Percentiles rank a stretch among this genome's conserved stretches.
phyloP scores from a whole-genome alignment of 352 stramenopile species.

The Phytopythium oedochilum region DNA sequence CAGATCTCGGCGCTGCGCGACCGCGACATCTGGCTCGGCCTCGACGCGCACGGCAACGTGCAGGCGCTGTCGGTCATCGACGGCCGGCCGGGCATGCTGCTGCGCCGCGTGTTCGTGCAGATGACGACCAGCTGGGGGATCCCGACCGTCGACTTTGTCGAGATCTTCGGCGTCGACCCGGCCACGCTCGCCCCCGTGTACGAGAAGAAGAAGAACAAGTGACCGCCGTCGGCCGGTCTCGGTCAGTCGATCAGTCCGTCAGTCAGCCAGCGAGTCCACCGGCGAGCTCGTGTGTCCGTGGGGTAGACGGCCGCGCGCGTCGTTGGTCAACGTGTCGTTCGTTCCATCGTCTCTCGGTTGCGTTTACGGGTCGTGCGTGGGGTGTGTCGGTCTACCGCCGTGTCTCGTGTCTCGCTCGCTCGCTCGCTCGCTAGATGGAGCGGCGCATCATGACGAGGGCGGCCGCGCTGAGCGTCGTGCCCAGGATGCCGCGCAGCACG shows the following conservation, averaged over 20 bases:
- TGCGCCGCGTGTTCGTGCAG: slow-evolving; percentile 80
- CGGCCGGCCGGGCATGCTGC: slow-evolving; percentile 50
- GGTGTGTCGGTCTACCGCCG: no score
- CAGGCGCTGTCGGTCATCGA: slow-evolving; percentile 67
- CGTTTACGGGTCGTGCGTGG: no score
- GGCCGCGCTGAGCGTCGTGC: slow-evolving; percentile 57
- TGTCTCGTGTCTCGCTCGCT: not conserved
- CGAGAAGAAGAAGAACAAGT: slow-evolving; percentile 85
- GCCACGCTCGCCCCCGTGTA: slow-evolving; percentile 57
- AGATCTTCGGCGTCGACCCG: slow-evolving; percentile 76
- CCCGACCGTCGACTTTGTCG: slow-evolving; percentile 76
- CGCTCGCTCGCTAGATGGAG: slow-evolving; percentile 21
- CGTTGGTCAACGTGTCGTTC: no score
- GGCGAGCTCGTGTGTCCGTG: no score
- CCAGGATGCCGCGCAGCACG: slow-evolving; percentile 64
- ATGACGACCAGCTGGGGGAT: slow-evolving; percentile 82
- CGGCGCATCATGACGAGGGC: slow-evolving; percentile 81
- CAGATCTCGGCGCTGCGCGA: slow-evolving; percentile 66
- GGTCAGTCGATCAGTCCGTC: not conserved
- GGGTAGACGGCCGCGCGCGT: not conserved
- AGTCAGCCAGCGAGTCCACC: no score
- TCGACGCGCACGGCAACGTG: slow-evolving; percentile 54
- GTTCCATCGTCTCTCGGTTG: no score
- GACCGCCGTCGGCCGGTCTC: not conserved
- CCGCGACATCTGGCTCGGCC: slow-evolving; percentile 47